Evolutionary conservation across 106 monocot species (phyloP).

Genomic region (Amphibolis antarctica): DNA sequence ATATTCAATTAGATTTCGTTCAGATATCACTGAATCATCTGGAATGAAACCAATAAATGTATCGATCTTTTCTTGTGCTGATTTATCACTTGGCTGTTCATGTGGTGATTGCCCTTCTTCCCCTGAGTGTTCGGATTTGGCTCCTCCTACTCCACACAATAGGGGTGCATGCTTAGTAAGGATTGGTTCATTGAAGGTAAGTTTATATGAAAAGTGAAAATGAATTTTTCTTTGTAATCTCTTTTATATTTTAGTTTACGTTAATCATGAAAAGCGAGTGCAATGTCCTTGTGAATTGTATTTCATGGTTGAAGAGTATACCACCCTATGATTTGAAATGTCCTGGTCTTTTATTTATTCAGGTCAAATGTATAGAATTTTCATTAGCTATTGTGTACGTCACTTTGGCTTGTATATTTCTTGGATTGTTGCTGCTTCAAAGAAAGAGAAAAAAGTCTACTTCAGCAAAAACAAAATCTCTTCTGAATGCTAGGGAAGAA

Average conservation of each 20-base stretch:
- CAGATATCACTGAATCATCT: constrained; percentile 35
- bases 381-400: constrained; percentile 49
- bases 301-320: too few species aligned
- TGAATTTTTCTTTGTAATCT: not conserved
- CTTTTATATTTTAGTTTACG: not conserved
- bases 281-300: too few species aligned
- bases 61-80: constrained; percentile 76
- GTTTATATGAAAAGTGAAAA: not conserved
- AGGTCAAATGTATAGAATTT: constrained; percentile 82
- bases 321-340: not conserved
- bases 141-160: constrained; percentile 17
- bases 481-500: constrained; percentile 17
- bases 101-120: constrained; percentile 95
- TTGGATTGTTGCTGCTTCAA: constrained; percentile 34
- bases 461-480: constrained; percentile 28
- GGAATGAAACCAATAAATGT: constrained; percentile 60
- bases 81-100: constrained; percentile 79
- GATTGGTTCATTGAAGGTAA: constrained; percentile 71
- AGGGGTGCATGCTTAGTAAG: constrained; percentile 44
- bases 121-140: constrained; percentile 34
- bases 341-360: constrained; percentile 13
- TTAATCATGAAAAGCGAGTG: not conserved
- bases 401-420: constrained; percentile 31
- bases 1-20: constrained; percentile 57
- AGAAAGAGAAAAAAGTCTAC: constrained; percentile 27